Conservation (phyloP, 306 rosid species). For the Pyrus bretschneideri region DNA sequence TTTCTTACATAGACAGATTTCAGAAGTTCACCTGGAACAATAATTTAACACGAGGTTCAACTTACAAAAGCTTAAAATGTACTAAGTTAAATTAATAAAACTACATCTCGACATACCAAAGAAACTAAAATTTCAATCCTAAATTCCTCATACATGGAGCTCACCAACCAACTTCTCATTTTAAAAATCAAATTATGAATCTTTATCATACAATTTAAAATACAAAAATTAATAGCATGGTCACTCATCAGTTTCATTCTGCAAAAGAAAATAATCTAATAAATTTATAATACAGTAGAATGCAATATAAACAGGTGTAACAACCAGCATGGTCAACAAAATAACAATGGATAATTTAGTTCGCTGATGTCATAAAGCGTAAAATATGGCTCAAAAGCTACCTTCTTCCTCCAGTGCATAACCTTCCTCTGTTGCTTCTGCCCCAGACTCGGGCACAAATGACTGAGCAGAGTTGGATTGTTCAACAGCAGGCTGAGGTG, state of each 20-base stretch:
- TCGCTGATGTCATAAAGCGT: neutral
- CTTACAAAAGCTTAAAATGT: neutral
- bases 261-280: neutral
- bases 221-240: neutral
- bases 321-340: neutral
- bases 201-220: neutral
- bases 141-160: neutral
- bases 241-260: neutral
- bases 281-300: neutral
- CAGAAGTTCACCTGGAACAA: slow-evolving; percentile 55
- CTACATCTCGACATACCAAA: neutral
- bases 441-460: slow-evolving; percentile 40
- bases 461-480: slow-evolving; percentile 41
- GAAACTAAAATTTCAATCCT: neutral
- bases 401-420: slow-evolving; percentile 77
- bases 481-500: slow-evolving; percentile 56
- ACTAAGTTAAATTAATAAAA: neutral
- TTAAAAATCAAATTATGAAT: neutral
- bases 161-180: neutral
- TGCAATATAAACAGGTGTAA: neutral
- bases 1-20: slow-evolving; percentile 91
- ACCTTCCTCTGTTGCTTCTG: slow-evolving; percentile 59
- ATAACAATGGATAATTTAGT: neutral
- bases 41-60: slow-evolving; percentile 18
- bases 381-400: slow-evolving; percentile 24